Base-by-base conservation (phyloP, 495 filamentous ascomycete genomes). In the Barbatosphaeria neglecta region DNA sequence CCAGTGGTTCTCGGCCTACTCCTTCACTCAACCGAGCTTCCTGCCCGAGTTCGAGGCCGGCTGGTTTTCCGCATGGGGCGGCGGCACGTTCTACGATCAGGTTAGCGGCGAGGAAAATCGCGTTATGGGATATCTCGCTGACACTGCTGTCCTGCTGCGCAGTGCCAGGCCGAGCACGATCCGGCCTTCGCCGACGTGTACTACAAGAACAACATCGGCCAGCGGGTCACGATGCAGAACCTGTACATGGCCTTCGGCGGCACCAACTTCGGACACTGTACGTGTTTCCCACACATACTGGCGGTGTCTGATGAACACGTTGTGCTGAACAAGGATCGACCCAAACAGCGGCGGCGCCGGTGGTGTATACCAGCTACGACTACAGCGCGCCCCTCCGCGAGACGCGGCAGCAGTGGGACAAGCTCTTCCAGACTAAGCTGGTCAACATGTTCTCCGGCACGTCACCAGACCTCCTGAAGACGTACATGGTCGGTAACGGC, bases 201-300 rank as follows among this genome's bases (percentile, higher is more conserved):
- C 44, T 81, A 78, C 53, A 78, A 78, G 53, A 70, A 74, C 45
- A 73, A 77, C 39, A 65, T 78, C 45, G 76, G 66, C 8, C 69
- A 70, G 33, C 50, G 70, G 19, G 56, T 72, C 1, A 76, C 68
- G 0, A 46, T 77, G 17, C 60, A 70, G 43, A 77, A 55, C 47
- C 48, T 81, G 35, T 78, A 79, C 45, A 78, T 79, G 75, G 59
- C 64, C 0, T 78, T 67, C 52, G 77, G 76, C 2, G 76, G 75
- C 6, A 80, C 77, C 1, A 78, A 74, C 52, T 80, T 74, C 75
- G 76, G 67, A 3, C 64, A 69, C 41, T 48, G 46, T 48, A 24
- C 8, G 46, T 47, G 5, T 10, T 17, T 10, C 5, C 2, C 16
- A 19, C 20, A 2, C 9, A 13, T 13, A 11, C 6, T 33, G 2